Conservation (phyloP, 106 monocot species). For the Platanthera guangdongensis region DNA sequence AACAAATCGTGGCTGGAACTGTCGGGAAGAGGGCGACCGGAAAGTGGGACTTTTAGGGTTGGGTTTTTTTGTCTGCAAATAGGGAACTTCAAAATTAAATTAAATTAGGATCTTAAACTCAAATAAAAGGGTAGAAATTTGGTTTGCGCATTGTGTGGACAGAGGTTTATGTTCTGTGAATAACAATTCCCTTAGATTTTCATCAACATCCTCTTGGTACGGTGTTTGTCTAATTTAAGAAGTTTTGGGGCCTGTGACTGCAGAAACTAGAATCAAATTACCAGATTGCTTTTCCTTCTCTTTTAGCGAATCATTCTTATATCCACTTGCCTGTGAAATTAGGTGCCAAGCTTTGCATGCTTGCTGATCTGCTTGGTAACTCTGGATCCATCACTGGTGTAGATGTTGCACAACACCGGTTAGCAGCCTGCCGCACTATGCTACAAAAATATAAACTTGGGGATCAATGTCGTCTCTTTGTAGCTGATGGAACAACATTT, state of each 20-base stretch:
- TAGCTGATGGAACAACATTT: conserved; percentile 89
- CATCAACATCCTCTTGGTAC: too few relatives aligned
- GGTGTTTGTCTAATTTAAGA: too few relatives aligned
- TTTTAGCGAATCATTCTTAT: background rate
- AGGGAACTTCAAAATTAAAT: too few relatives aligned
- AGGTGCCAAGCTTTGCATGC: conserved; percentile 99
- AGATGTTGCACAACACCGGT: conserved; percentile 75
- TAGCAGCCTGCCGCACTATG: conserved; percentile 90
- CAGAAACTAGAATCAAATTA: background rate
- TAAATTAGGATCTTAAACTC: too few relatives aligned
- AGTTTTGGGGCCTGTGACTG: background rate
- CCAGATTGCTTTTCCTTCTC: background rate
- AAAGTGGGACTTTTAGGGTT: too few relatives aligned
- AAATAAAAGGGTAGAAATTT: too few relatives aligned
- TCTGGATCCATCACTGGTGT: conserved; percentile 88
- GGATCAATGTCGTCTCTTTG: conserved; percentile 70
- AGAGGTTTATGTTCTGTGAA: too few relatives aligned
- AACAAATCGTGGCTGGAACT: too few relatives aligned
- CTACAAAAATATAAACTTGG: conserved; percentile 75
- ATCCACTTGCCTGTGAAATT: background rate
- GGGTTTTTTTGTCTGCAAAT: too few relatives aligned
- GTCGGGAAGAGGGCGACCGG: too few relatives aligned
- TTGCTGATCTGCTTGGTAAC: conserved; percentile 64
- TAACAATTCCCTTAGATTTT: too few relatives aligned
- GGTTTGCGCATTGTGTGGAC: too few relatives aligned